phyloP scores from a whole-genome alignment of 805 yeast species.

The Nakazawaea molendinolei region DNA sequence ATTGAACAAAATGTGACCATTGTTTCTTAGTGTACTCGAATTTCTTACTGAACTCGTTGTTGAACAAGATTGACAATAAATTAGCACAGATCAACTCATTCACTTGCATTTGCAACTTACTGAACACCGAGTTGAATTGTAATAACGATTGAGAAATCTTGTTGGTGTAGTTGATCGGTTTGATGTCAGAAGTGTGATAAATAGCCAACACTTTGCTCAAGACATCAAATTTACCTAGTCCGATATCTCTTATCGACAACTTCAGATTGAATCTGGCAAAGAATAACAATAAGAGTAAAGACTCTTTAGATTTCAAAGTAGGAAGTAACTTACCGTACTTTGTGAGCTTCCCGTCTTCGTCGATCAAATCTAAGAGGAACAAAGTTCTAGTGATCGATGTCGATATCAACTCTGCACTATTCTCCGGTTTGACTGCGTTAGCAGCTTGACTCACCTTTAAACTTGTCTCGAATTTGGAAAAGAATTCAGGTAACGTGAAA shows the following conservation, averaged over 20 bases:
- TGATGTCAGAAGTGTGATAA: constrained; percentile 38
- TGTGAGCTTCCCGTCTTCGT: constrained; percentile 34
- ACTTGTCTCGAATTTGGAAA: too few relatives aligned
- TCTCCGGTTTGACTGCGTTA: constrained; percentile 31
- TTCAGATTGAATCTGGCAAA: constrained; percentile 28
- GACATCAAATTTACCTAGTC: constrained; percentile 37
- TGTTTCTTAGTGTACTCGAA: constrained; percentile 34
- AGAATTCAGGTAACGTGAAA: too few relatives aligned
- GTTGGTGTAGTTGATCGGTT: constrained; percentile 53
- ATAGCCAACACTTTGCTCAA: constrained; percentile 36
- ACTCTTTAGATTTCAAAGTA: constrained; percentile 30
- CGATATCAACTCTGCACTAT: constrained; percentile 34
- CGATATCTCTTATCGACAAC: constrained; percentile 34
- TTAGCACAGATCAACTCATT: constrained; percentile 51
- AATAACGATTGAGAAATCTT: constrained; percentile 64
- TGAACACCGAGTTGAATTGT: constrained; percentile 59
- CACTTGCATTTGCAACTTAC: constrained; percentile 41
- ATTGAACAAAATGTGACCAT: constrained; percentile 53
- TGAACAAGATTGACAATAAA: constrained; percentile 42
- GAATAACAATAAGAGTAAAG: constrained; percentile 42
- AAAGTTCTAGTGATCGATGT: constrained; percentile 51
- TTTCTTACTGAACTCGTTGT: constrained; percentile 51
- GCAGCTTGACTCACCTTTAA: too few relatives aligned
- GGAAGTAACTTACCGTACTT: constrained; percentile 46
- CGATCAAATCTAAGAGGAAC: constrained; percentile 42